A percentile compares a stretch with the other conserved stretches of the same genome.
Conservation (phyloP, 2,329 filamentous ascomycete genomes). For the Fusarium palustre region DNA sequence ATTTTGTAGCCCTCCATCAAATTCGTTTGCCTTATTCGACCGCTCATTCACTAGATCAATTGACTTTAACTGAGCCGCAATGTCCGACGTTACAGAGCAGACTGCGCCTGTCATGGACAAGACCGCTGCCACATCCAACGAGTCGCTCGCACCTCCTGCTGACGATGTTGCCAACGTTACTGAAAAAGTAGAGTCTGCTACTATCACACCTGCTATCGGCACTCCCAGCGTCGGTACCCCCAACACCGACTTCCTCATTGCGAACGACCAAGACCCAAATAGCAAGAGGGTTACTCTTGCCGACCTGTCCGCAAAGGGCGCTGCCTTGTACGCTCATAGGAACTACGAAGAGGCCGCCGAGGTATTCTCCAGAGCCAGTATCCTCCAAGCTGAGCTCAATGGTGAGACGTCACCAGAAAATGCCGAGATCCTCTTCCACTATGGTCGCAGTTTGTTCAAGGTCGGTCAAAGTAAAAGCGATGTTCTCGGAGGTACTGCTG, state of each 20-base stretch:
- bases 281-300: constrained; percentile 74
- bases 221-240: constrained; percentile 36
- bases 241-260: constrained; percentile 44
- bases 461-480: constrained; percentile 95
- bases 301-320: constrained; percentile 83
- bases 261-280: constrained; percentile 59
- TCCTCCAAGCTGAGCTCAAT: constrained; percentile 90
- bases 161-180: constrained; percentile 29
- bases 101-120: constrained; percentile 38
- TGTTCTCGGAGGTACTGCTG: constrained; percentile 85
- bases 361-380: constrained; percentile 86
- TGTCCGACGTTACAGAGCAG: constrained; percentile 50
- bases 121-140: constrained; percentile 6
- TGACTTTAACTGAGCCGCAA: constrained; percentile 26
- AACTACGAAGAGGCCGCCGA: constrained; percentile 89
- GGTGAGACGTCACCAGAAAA: constrained; percentile 93
- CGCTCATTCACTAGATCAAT: background rate
- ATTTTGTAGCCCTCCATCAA: background rate
- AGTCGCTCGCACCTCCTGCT: constrained; percentile 6
- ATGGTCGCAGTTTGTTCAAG: constrained; percentile 93
- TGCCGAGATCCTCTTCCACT: constrained; percentile 92
- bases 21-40: background rate
- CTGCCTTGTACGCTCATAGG: constrained; percentile 88
- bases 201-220: constrained; percentile 29
- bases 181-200: constrained; percentile 37